Evolutionary conservation across 176 grass and related monocot species (phyloP), one percentile per base, ranked within the genome.

Genomic region (Hyparrhenia diplandra): DNA sequence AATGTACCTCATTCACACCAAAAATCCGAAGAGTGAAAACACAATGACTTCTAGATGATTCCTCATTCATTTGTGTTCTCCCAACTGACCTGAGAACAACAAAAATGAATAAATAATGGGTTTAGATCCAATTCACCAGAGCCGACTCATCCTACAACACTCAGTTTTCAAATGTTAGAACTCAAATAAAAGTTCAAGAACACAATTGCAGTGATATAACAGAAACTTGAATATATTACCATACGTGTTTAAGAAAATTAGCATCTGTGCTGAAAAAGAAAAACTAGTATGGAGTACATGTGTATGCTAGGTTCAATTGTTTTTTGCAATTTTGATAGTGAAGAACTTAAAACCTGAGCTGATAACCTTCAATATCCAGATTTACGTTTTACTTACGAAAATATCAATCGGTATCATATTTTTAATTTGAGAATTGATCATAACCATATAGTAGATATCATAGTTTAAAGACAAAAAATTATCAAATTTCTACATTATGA

Each of bases 1-100:
- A 9, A 10, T 28, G 23, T 49, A 99, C 96, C 96, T 95, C 90
- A 76, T 99, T 99, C 47, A 87, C 67, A 70, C 96, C 96, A 30
- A 78, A 83, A 36, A 99, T 99, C 35, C 91, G 63, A 51, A 99
- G 82, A 23, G 93, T 99, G 64, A 99, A 99, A 25, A 99, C 93
- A 81, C 91, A 95, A 51, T 99, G 96, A 59, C 96, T 99, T 88
- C 96, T 85, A 8, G 96, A 99, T 21, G 92, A 99, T 71, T 95
- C 88, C 39, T 99, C 96, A 32, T 99, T 99, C 90, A 93, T 93
- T 25, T 95, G 90, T 67, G 96, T 99, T 84, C 73, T 89, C 16
- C 82, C 93, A 64, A 99, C 88, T 16, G 96, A 99, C 67, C 96
- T 99, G 75, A 23, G 79, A 59, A 84, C n/a, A n/a, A n/a, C 31